phyloP scores from a whole-genome alignment of 2,329 filamentous ascomycete species.

The Calonectria hawksworthii region DNA sequence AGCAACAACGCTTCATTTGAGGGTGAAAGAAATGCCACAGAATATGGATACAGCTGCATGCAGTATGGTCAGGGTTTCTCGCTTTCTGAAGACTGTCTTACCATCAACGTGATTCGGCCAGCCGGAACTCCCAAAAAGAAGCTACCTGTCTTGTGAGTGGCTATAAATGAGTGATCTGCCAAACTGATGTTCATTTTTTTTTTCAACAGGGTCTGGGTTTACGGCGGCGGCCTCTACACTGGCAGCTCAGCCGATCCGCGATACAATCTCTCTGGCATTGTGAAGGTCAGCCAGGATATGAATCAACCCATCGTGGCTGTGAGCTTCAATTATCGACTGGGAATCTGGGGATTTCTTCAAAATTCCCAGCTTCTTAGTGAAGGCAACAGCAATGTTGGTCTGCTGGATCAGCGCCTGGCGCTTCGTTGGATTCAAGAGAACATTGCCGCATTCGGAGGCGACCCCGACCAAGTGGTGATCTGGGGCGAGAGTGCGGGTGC shows the following conservation, averaged over 20 bases:
- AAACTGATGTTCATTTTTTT: constrained; percentile 41
- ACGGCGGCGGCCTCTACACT: constrained; percentile 67
- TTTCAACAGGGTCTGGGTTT: constrained; percentile 66
- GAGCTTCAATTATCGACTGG: constrained; percentile 67
- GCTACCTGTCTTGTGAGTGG: constrained; percentile 53
- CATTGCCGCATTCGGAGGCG: constrained; percentile 64
- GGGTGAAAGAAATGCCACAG: constrained; percentile 54
- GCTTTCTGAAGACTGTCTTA: constrained; percentile 64
- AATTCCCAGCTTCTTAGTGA: constrained; percentile 58
- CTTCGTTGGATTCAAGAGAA: constrained; percentile 68
- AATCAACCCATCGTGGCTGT: constrained; percentile 67
- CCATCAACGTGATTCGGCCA: constrained; percentile 58
- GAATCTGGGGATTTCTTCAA: constrained; percentile 67
- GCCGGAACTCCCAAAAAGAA: constrained; percentile 48
- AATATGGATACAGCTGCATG: constrained; percentile 61
- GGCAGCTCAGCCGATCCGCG: constrained; percentile 67
- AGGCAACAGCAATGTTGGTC: constrained; percentile 62
- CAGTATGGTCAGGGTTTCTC: constrained; percentile 59
- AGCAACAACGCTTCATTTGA: constrained; percentile 50
- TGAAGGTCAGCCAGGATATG: constrained; percentile 65
- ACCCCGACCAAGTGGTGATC: constrained; percentile 60
- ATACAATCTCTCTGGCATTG: constrained; percentile 49
- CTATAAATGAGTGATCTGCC: fast-evolving
- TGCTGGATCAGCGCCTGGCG: constrained; percentile 64
- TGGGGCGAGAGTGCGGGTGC: constrained; percentile 63